Base-by-base conservation (phyloP, 2,329 filamentous ascomycete species). In the Nothophaeocryptopus gaeumannii region DNA sequence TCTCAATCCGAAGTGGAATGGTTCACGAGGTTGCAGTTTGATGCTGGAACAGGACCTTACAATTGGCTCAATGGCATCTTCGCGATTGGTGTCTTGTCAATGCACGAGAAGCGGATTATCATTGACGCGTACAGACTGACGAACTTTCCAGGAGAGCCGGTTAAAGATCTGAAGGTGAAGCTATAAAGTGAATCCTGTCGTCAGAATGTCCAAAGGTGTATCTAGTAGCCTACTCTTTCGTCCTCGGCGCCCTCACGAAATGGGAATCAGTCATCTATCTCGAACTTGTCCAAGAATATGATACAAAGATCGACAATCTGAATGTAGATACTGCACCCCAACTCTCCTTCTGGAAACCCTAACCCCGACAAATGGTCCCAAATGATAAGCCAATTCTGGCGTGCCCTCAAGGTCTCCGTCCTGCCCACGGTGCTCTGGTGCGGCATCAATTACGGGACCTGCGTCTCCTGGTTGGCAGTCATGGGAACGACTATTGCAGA, bases 301-400 rank as follows among this genome's bases (percentile, higher is more conserved):
- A 39, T 3, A 53, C 51, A 5, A 44, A 29, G 2, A 50, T 53
- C 14, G 41, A 45, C 16, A 39, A 45, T 8, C 33, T 58, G 29
- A 58, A 56, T 34, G 45, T 52, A n/a, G 54, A 50, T 2, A 31
- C 35, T 43, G 34, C 46, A 34, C 16, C 2, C 30, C 61, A 67
- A 39, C 76, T 77, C 1, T 67, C 80, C 4, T 75, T 75, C 58
- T 76, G 80, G 57, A 80, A 75, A 0, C 66, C 80, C 42, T 74
- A n/a, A 77, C 13, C 69, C 47, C 3, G 39, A 50, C 12, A n/a
- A 29, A 5, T 50, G 47, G 40, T 9, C 11, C 8, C 30, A 45
- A 20, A 45, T 50, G n/a, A 1, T 44, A 8, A 39, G 30, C 40
- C 36, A 45, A 39, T 38, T 50, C 20, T 45, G 35, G 32, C 36